Evolutionary conservation across 495 filamentous ascomycete genomes (phyloP), one percentile per base, ranked within the genome.

Genomic region (Neurospora sp.): DNA sequence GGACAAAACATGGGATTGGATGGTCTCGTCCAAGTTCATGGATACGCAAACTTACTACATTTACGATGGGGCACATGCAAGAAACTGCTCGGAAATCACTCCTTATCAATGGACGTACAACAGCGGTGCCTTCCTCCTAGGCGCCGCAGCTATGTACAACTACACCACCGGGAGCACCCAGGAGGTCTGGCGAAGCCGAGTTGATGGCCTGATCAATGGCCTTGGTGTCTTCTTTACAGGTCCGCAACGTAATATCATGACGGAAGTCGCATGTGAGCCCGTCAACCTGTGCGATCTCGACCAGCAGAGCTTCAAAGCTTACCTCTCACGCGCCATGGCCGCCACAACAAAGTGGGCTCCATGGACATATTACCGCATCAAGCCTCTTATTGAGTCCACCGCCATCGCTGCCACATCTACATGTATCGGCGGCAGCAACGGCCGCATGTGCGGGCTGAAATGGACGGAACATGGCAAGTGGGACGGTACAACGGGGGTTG

Each of bases 291-390:
- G 92, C 81, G 86, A 94, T 76, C 78, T 87, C 71, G 92, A 95
- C 81, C 91, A 93, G 77, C 88, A 90, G 69, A 88, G 89, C 35
- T 96, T 96, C 87, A 95, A 95, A 78, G 92, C 91, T 5, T 91
- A 93, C 75, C 84, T 94, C 9, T 83, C 90, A 8, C 87, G 90
- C 7, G 95, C 92, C 91, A 88, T 97, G 82, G 89, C 91, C 1
- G 85, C 88, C 8, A 88, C 90, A 6, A 89, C 89, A 1, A 89
- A 93, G 73, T 86, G 94, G 83, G 89, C 88, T 7, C 91, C 90
- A 5, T 91, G 87, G 76, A 92, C 89, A 3, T 84, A 81, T 59
- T 74, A 83, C 48, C 77, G 80, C 12, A 89, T 96, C 78, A 86
- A 90, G 79, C 87, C 88, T 0, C 84, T 88, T 66, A 84, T 97